A percentile compares a stretch with the other conserved stretches of the same genome.
Conservation (phyloP, 352 stramenopile species). For the Phytophthora sojae region DNA sequence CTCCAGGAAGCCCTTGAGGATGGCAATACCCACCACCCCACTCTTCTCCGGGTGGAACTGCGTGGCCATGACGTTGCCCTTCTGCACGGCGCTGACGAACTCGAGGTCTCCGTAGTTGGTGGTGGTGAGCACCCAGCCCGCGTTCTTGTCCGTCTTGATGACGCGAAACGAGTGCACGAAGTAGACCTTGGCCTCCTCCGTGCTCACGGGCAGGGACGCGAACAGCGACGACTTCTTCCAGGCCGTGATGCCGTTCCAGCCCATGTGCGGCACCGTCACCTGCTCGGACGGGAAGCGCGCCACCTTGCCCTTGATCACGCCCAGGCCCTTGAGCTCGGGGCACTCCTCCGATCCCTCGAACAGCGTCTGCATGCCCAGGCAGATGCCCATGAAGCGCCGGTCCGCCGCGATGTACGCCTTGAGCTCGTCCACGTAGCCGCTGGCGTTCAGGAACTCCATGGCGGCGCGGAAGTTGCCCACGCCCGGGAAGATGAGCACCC, state of each 20-base stretch:
- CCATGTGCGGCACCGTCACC: constrained; percentile 96
- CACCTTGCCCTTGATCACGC: constrained; percentile 94
- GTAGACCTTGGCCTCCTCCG: constrained; percentile 87
- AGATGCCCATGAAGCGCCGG: constrained; percentile 97
- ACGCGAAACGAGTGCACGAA: constrained; percentile 99
- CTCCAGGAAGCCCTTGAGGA: constrained; percentile 95
- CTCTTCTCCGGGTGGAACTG: constrained; percentile 99
- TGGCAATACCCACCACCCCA: constrained; percentile 90
- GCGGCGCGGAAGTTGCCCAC: constrained; percentile 87
- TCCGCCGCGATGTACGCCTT: constrained; percentile 85
- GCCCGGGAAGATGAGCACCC: constrained; percentile 90
- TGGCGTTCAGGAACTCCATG: constrained; percentile 93
- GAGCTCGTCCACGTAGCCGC: constrained; percentile 91
- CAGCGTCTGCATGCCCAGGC: constrained; percentile 98
- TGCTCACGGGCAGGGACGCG: constrained; percentile 43
- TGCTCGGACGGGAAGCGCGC: constrained; percentile 86
- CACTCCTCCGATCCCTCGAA: constrained; percentile 97
- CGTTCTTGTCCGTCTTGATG: constrained; percentile 72
- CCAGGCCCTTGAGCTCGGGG: constrained; percentile 86
- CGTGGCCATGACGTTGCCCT: constrained; percentile 96
- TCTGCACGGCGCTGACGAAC: constrained; percentile 96
- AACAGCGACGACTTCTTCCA: constrained; percentile 90
- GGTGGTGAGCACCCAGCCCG: constrained; percentile 94
- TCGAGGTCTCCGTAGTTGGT: constrained; percentile 95
- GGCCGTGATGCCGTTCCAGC: constrained; percentile 96